These are phyloP conservation scores for Globisporangium iwayamae DNA, from an alignment of 352 stramenopile species.

Conservation along the genomic window DNA sequence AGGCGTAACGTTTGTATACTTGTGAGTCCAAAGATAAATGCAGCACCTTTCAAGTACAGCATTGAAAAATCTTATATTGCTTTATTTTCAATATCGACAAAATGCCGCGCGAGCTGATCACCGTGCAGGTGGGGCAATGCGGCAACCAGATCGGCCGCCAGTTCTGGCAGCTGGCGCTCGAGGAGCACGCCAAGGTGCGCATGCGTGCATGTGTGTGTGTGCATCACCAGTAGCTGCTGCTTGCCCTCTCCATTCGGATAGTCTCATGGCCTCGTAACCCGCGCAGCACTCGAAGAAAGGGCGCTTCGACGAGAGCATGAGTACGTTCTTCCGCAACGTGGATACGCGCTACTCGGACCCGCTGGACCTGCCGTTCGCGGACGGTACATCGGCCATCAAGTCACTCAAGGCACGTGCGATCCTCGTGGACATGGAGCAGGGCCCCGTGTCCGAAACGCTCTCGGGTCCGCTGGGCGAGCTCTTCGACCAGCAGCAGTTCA, in stretches of 20 bases:
- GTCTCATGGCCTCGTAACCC: not conserved
- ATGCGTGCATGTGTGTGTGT: not conserved
- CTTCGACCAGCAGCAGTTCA: slow-evolving; percentile 85
- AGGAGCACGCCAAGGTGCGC: slow-evolving; percentile 82
- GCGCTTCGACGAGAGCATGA: slow-evolving; percentile 90
- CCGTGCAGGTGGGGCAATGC: slow-evolving; percentile 91
- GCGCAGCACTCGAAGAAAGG: slow-evolving; percentile 38
- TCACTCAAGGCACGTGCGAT: slow-evolving; percentile 81
- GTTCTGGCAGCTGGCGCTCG: slow-evolving; percentile 90
- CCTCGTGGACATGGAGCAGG: slow-evolving; percentile 93
- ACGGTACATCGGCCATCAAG: slow-evolving; percentile 36
- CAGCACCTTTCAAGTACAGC: too few relatives aligned
- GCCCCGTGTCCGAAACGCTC: slow-evolving; percentile 83
- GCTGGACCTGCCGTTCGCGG: slow-evolving; percentile 45
- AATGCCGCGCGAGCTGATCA: slow-evolving; percentile 88
- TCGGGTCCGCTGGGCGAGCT: slow-evolving; percentile 77
- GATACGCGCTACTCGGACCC: slow-evolving; percentile 58
- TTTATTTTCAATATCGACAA: too few relatives aligned
- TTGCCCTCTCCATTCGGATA: not conserved
- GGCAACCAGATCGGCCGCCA: slow-evolving; percentile 92
- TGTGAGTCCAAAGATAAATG: too few relatives aligned
- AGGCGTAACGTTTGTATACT: too few relatives aligned
- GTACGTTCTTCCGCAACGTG: slow-evolving; percentile 91
- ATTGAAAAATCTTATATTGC: too few relatives aligned
- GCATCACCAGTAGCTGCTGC: not conserved